Evolutionary conservation across 2,329 filamentous ascomycete genomes (phyloP).

Genomic region (Knoxdaviesia capensis): DNA sequence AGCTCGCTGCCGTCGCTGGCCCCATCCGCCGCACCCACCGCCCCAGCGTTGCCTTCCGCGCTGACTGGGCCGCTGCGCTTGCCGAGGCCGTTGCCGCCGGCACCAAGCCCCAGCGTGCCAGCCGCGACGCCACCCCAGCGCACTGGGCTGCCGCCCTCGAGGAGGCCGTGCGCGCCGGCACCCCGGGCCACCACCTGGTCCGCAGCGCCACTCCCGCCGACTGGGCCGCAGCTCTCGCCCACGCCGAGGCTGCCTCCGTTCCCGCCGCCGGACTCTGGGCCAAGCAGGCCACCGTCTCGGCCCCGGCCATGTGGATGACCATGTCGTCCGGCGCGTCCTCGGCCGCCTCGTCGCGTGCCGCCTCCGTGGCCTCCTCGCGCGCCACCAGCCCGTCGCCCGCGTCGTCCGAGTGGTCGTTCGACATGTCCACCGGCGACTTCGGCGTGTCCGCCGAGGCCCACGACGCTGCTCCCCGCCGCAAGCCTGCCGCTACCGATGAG

Average conservation of each 20-base stretch:
- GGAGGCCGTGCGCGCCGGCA: conserved; percentile 5
- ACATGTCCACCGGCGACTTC: no score
- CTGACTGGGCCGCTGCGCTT: conserved; percentile 20
- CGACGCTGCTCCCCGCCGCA: no score
- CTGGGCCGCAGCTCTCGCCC: conserved; percentile 1
- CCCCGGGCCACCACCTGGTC: conserved; percentile 6
- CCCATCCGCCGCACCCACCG: neutral
- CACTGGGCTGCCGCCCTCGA: conserved; percentile 6
- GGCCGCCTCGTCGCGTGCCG: neutral
- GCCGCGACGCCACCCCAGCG: neutral
- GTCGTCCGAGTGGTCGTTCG: no score
- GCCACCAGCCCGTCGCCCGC: no score
- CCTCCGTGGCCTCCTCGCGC: no score
- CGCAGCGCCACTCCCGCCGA: conserved; percentile 9
- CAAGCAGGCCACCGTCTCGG: neutral
- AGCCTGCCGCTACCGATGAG: no score
- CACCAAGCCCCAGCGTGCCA: neutral
- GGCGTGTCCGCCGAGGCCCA: no score
- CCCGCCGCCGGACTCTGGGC: neutral
- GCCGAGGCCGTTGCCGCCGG: conserved; percentile 13
- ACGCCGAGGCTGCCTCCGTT: neutral
- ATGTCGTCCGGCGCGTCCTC: conserved; percentile 3
- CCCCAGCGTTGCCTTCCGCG: conserved; percentile 7
- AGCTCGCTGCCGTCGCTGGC: neutral
- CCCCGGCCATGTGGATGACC: conserved; percentile 2